Evolutionary conservation across 1,284 basidiomycete species (phyloP).

Genomic region (Dichomitus squalens): DNA sequence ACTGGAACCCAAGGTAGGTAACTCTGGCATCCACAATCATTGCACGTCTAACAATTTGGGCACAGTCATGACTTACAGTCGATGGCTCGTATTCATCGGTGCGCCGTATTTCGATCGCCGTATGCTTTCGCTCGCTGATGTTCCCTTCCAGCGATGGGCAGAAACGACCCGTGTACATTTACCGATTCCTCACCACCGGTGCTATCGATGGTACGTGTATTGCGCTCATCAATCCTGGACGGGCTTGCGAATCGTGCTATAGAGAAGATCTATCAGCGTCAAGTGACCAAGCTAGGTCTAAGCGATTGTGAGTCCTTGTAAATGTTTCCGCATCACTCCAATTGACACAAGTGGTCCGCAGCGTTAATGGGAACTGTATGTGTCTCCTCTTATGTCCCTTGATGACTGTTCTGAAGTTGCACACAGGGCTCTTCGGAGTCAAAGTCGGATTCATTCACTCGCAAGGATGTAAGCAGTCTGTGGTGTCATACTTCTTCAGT

Average conservation of each 20-base stretch:
- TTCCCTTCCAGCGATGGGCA: constrained; percentile 81
- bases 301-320: constrained; percentile 68
- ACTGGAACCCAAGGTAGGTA: constrained; percentile 90
- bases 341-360: constrained; percentile 27
- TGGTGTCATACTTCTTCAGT: not conserved
- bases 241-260: not conserved
- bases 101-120: constrained; percentile 17
- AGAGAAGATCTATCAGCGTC: constrained; percentile 91
- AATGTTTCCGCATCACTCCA: not conserved
- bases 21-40: not conserved
- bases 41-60: not conserved
- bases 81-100: constrained; percentile 97
- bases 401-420: constrained; percentile 19
- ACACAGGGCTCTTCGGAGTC: constrained; percentile 54
- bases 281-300: constrained; percentile 94
- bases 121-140: not conserved
- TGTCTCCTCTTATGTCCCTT: not conserved
- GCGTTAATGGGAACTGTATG: constrained; percentile 69
- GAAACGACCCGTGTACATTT: constrained; percentile 90
- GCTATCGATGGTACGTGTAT: constrained; percentile 66
- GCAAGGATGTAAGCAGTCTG: constrained; percentile 71
- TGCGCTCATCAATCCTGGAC: not conserved
- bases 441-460: constrained; percentile 84
- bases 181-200: constrained; percentile 85
- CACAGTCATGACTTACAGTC: constrained; percentile 90